phyloP scores from a whole-genome alignment of 257 asterid species.

The Henckelia pumila region DNA sequence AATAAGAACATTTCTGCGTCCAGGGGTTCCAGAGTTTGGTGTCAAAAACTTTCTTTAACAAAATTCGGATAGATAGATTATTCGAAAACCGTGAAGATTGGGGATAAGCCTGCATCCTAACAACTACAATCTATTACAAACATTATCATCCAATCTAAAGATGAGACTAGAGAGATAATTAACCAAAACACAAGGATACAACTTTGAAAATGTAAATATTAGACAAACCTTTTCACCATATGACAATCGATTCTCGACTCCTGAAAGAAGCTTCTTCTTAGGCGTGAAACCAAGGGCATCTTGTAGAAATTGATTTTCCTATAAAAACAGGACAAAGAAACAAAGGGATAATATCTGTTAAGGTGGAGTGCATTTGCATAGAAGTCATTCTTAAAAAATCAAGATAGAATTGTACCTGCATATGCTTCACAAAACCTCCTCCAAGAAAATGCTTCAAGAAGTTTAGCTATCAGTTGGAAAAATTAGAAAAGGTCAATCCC shows the following conservation, averaged over 20 bases:
- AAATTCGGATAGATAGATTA: neutral
- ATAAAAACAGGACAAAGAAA: constrained; percentile 19
- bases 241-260: constrained; percentile 51
- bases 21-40: neutral
- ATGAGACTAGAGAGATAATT: neutral
- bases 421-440: constrained; percentile 95
- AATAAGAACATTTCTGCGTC: neutral
- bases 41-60: neutral
- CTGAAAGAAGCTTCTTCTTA: constrained; percentile 49
- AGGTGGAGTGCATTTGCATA: neutral
- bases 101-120: neutral
- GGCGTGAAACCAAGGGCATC: constrained; percentile 75
- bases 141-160: neutral
- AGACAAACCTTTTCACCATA: constrained; percentile 64
- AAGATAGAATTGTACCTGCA: constrained; percentile 56
- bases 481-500: constrained; percentile 13
- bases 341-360: neutral
- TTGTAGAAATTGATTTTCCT: constrained; percentile 93
- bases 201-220: neutral
- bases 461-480: constrained; percentile 51
- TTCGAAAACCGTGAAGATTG: neutral
- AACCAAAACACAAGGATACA: neutral
- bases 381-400: neutral
- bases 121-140: neutral
- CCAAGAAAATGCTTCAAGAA: constrained; percentile 93